A percentile compares a stretch with the other conserved stretches of the same genome.
Conservation (phyloP, 306 rosid species). For the Prinsepia uniflora region DNA sequence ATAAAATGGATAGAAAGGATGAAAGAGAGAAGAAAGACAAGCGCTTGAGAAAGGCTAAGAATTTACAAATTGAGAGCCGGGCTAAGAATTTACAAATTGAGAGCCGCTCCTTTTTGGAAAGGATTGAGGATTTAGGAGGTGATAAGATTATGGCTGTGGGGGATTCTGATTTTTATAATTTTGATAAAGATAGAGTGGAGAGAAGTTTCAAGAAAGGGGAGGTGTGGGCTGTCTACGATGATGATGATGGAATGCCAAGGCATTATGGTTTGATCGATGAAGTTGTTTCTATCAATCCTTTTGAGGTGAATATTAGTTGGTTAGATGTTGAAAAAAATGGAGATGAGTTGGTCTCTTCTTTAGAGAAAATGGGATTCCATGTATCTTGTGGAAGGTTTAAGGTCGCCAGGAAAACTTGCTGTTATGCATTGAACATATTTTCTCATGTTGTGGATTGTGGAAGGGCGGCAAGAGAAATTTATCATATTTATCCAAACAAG, state of each 20-base stretch:
- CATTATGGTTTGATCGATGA: constrained; percentile 72
- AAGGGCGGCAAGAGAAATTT: constrained; percentile 56
- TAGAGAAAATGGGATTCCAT: constrained; percentile 57
- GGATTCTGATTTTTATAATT: constrained; percentile 78
- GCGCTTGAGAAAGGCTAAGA: constrained; percentile 22
- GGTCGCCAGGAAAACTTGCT: constrained; percentile 44
- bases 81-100: constrained; percentile 21
- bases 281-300: constrained; percentile 55
- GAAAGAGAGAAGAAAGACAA: constrained; percentile 9
- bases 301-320: constrained; percentile 80
- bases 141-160: constrained; percentile 49
- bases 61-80: constrained; percentile 17
- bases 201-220: constrained; percentile 86
- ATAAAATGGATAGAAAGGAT: not conserved
- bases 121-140: constrained; percentile 23
- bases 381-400: constrained; percentile 79
- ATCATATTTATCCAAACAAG: constrained; percentile 78
- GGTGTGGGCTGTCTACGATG: constrained; percentile 84
- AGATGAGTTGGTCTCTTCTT: constrained; percentile 39
- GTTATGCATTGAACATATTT: constrained; percentile 58
- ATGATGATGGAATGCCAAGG: constrained; percentile 86
- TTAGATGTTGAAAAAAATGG: constrained; percentile 56
- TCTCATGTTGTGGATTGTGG: constrained; percentile 77
- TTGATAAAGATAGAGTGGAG: constrained; percentile 74
- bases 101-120: constrained; percentile 16